Base-by-base conservation (phyloP, 1,284 basidiomycete species). In the Jaminaea rosea region DNA sequence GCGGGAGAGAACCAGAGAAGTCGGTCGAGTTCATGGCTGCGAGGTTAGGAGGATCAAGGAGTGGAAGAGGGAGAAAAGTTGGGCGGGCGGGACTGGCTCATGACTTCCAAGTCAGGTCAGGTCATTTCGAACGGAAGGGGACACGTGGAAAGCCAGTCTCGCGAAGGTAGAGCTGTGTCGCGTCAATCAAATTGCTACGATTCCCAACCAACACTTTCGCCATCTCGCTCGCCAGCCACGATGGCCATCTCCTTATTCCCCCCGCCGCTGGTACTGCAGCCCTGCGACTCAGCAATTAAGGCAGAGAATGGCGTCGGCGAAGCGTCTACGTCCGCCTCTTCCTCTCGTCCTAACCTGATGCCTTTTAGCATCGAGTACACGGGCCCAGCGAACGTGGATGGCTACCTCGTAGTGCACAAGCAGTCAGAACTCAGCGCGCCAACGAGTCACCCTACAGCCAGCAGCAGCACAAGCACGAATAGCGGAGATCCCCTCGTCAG, bases 1-100 rank as follows among this genome's bases (percentile, higher is more conserved):
- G 58, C 6, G 59, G 52, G 11, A 42, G 39, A 9, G 39, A 17
- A 13, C 19, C 39, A 5, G 39, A 17, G 19, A 42, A 42, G 39
- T 42, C 39, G 13, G 19, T 23, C 19, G 19, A 23, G 39, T 24
- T 42, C 39, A 42, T 42, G 39, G 17, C 13, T n/a, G 24, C 4
- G 34, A n/a, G n/a, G 34, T 36, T 6, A 15, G 34, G 21, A 10
- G n/a, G 34, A 36, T n/a, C 34, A 21, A 36, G 21, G n/a, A 10
- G 9, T 36, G n/a, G n/a, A n/a, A n/a, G n/a, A n/a, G n/a, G n/a
- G n/a, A n/a, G n/a, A n/a, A n/a, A n/a, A n/a, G n/a, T n/a, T n/a
- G n/a, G n/a, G n/a, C n/a, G n/a, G n/a, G n/a, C n/a, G n/a, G n/a
- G n/a, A n/a, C n/a, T n/a, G n/a, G n/a, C n/a, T n/a, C n/a, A n/a